A percentile compares a stretch with the other conserved stretches of the same genome.
phyloP scores from a whole-genome alignment of 2,329 filamentous ascomycete genomes.

The Aureobasidium subglaciale region DNA sequence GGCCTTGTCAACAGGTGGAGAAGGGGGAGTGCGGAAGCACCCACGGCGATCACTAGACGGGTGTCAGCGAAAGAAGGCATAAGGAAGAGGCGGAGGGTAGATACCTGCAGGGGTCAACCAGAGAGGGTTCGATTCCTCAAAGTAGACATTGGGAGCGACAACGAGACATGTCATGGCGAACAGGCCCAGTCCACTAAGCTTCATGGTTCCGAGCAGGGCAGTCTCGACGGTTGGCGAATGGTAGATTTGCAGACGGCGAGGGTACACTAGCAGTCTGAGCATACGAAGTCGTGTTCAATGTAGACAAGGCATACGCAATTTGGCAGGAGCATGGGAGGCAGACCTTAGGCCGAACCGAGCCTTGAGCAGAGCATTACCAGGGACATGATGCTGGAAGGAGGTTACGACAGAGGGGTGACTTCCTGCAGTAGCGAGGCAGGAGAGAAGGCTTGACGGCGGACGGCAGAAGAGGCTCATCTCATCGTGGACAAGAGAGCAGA shows the following conservation, averaged over 20 bases:
- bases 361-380: not conserved
- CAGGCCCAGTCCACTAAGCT: conserved; percentile 63
- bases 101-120: conserved; percentile 37
- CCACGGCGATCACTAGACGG: conserved; percentile 46
- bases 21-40: conserved; percentile 55
- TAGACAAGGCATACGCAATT: not conserved
- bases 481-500: not conserved
- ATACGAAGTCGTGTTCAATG: not conserved
- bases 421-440: not conserved
- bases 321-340: not conserved
- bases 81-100: not conserved
- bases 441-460: not conserved
- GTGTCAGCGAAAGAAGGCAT: not conserved
- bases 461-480: conserved; percentile 7
- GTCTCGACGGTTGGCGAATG: conserved; percentile 63
- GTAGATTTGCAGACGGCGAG: conserved; percentile 61
- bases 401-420: not conserved
- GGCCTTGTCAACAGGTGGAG: conserved; percentile 60
- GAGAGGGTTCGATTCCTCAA: conserved; percentile 35
- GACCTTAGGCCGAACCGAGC: not conserved
- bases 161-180: conserved; percentile 60
- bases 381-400: not conserved
- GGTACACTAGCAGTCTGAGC: conserved; percentile 30
- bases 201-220: conserved; percentile 62
- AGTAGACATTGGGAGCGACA: conserved; percentile 52